Base-by-base conservation (phyloP, 257 asterid species). In the Cruciata laevipes region DNA sequence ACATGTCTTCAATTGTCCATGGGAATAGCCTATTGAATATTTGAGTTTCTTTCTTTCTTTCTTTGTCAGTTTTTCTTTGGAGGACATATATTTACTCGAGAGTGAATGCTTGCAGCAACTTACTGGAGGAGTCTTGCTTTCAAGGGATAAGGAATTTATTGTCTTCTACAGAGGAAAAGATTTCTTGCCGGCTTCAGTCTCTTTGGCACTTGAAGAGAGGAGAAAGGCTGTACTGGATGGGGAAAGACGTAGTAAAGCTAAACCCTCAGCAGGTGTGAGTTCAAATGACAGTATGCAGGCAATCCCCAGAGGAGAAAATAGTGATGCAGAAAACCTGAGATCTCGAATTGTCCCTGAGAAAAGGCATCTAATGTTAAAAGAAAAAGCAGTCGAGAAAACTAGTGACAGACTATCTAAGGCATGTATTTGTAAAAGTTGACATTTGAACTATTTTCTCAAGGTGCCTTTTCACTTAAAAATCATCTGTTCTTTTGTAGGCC, bases 101-200 rank as follows among this genome's bases (percentile, higher is more conserved):
- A 69, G 27, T 71, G 35, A 76, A 80, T 75, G 71, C 71, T 78
- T 90, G 92, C 89, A 94, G 99, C 59, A 77, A 77, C 82, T 89
- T 78, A 94, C 99, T 61, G 99, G 99, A 52, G 99, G 99, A 61
- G 69, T 73, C 74, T 87, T 94, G 75, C 96, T 93, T 69, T 90
- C 99, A 77, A 86, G 99, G 79, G 97, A 93, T 77, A 87, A 57
- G 77, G 97, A 94, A 77, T 94, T 82, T 81, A 83, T 94, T 82
- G 89, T 84, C 81, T 75, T 94, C 65, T 94, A 94, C 72, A 86
- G 99, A 67, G 99, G 99, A 69, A 94, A 94, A 83, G 97, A 94
- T 77, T 94, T 94, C 80, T 77, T 94, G 77, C 96, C 99, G n/a
- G 80, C 90, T 75, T 85, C 95, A 27, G 96, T 83, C 67, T 88